Conservation (phyloP, 768 basidiomycete species). For the Kwoniella europaea region DNA sequence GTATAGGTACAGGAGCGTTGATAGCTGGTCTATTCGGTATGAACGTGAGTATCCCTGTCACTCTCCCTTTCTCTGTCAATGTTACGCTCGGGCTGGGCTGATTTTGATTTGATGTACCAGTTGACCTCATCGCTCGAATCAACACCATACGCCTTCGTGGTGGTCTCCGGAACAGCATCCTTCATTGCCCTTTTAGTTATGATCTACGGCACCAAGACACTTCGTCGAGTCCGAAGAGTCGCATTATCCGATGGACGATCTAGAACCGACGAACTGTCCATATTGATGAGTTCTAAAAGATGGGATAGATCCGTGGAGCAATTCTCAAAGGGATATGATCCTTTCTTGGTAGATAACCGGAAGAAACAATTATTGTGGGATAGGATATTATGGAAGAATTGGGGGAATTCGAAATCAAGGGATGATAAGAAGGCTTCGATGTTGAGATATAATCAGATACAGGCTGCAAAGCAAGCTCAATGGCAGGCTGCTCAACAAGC, state of each 20-base stretch:
- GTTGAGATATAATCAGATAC: background rate
- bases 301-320: conserved; percentile 27
- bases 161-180: conserved; percentile 68
- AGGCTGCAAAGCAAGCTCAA: background rate
- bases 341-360: conserved; percentile 20
- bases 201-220: conserved; percentile 70
- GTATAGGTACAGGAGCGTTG: conserved; percentile 85
- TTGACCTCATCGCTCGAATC: conserved; percentile 75
- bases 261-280: background rate
- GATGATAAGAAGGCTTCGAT: background rate
- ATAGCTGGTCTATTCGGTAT: conserved; percentile 92
- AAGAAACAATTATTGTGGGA: conserved; percentile 24
- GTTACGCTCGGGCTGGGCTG: background rate
- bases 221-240: conserved; percentile 55
- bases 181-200: conserved; percentile 68
- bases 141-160: conserved; percentile 74
- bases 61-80: background rate
- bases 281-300: conserved; percentile 18
- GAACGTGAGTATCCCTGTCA: conserved; percentile 70
- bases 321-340: conserved; percentile 24
- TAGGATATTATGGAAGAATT: conserved; percentile 5
- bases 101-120: conserved; percentile 58
- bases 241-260: conserved; percentile 45
- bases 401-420: too few relatives aligned
- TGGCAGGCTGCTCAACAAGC: background rate